Percentiles rank a stretch among this genome's conserved stretches.
Evolutionary conservation across 2,329 filamentous ascomycete genomes (phyloP).

Genomic region (Neurospora sp.): DNA sequence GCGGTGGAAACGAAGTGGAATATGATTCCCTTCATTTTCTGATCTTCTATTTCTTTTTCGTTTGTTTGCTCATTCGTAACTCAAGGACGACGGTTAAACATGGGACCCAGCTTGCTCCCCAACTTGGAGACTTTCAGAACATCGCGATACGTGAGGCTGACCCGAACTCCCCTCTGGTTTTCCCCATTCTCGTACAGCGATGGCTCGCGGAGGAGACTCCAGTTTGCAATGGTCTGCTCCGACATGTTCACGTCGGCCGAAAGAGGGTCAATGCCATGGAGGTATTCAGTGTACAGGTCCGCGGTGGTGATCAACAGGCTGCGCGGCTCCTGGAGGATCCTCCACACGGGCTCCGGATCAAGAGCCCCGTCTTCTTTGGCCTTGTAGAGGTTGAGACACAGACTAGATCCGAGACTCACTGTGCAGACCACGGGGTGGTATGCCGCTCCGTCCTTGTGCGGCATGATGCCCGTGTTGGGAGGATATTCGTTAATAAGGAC

Average conservation of each 20-base stretch:
- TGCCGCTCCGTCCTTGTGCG: constrained; percentile 84
- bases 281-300: constrained; percentile 56
- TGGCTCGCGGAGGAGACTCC: constrained; percentile 50
- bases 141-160: constrained; percentile 75
- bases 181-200: constrained; percentile 37
- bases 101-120: constrained; percentile 49
- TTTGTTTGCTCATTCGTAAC: constrained; percentile 21
- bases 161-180: constrained; percentile 49
- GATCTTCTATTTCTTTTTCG: constrained; percentile 30
- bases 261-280: constrained; percentile 65
- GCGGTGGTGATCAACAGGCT: constrained; percentile 67
- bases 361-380: constrained; percentile 52
- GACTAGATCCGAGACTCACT: constrained; percentile 67
- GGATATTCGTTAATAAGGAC: constrained; percentile 89
- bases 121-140: constrained; percentile 72
- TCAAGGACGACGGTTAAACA: constrained; percentile 15
- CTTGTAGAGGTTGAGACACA: constrained; percentile 69
- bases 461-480: constrained; percentile 88
- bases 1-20: constrained; percentile 55
- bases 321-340: constrained; percentile 72
- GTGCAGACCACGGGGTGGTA: constrained; percentile 87
- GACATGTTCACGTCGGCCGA: constrained; percentile 56
- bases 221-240: constrained; percentile 57
- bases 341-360: constrained; percentile 38
- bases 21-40: constrained; percentile 66